These are phyloP conservation scores for Geotrichum bryndzae DNA, from an alignment of 1,139 yeast genomes.

Conservation along the genomic window DNA sequence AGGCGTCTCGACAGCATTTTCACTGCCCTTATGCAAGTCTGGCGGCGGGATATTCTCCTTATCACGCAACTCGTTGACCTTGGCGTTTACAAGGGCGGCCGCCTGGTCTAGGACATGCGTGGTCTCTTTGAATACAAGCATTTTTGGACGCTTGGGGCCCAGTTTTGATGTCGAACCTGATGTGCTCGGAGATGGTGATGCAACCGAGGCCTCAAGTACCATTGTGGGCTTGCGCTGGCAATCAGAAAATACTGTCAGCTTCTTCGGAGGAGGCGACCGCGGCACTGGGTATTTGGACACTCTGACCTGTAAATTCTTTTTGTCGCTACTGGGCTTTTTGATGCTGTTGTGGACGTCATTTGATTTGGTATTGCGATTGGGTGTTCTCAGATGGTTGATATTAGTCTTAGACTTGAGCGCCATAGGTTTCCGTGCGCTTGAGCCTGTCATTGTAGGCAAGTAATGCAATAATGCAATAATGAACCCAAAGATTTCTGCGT, in stretches of 20 bases:
- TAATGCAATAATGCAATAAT: background rate
- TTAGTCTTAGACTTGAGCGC: background rate
- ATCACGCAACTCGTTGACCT: constrained; percentile 8
- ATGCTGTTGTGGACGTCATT: background rate
- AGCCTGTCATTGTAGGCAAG: background rate
- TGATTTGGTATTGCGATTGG: background rate
- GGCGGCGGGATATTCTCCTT: constrained; percentile 13
- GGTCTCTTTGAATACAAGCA: background rate
- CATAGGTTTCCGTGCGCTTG: background rate
- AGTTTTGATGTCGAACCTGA: background rate
- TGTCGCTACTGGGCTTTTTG: background rate
- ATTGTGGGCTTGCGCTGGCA: background rate
- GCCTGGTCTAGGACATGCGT: background rate
- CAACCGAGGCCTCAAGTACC: background rate
- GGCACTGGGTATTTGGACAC: background rate
- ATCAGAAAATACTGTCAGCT: background rate
- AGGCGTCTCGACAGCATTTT: background rate
- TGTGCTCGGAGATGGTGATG: background rate
- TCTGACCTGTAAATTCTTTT: background rate
- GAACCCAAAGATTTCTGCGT: background rate
- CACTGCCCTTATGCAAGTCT: background rate
- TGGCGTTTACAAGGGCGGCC: constrained; percentile 14
- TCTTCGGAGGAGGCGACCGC: background rate
- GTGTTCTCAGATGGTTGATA: background rate
- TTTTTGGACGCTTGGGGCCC: background rate